Evolutionary conservation across 2,329 filamentous ascomycete genomes (phyloP).

Genomic region (Pseudopithomyces maydicus): DNA sequence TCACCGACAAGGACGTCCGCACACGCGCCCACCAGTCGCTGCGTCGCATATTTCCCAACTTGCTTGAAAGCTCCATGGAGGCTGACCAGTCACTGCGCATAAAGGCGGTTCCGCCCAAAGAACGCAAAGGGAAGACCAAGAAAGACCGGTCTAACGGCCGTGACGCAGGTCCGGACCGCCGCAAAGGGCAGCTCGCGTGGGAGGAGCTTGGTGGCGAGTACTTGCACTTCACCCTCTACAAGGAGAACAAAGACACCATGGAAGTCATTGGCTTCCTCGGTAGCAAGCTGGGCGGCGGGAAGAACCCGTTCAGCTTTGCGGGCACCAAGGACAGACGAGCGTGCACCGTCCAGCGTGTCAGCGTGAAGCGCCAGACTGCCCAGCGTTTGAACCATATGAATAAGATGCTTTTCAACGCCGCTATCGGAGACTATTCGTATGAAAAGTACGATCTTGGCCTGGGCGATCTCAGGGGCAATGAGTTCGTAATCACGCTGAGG

Average conservation of each 20-base stretch:
- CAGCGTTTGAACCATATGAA: slow-evolving; percentile 70
- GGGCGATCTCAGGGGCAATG: slow-evolving; percentile 84
- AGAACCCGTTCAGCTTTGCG: slow-evolving; percentile 77
- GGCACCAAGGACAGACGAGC: slow-evolving; percentile 91
- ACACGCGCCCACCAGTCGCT: slow-evolving; percentile 69
- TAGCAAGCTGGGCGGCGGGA: slow-evolving; percentile 70
- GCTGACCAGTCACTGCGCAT: slow-evolving; percentile 71
- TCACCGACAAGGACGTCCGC: slow-evolving; percentile 65
- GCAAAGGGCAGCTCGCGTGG: slow-evolving; percentile 57
- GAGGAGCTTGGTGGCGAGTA: slow-evolving; percentile 76
- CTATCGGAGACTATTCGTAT: slow-evolving; percentile 82
- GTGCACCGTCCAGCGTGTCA: slow-evolving; percentile 82
- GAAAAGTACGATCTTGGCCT: slow-evolving; percentile 73
- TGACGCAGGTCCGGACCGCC: slow-evolving; percentile 26
- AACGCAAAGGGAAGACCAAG: slow-evolving; percentile 38
- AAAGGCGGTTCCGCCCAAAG: slow-evolving; percentile 50
- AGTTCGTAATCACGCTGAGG: slow-evolving; percentile 90
- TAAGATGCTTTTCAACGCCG: slow-evolving; percentile 63
- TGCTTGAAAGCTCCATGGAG: slow-evolving; percentile 77
- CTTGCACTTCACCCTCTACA: slow-evolving; percentile 90
- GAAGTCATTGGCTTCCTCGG: slow-evolving; percentile 80
- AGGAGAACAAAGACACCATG: slow-evolving; percentile 97
- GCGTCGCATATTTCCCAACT: slow-evolving; percentile 78
- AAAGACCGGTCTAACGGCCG: slow-evolving; percentile 25
- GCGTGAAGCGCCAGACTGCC: slow-evolving; percentile 64